Conservation (phyloP, 306 rosid species). For the Malus sieversii region DNA sequence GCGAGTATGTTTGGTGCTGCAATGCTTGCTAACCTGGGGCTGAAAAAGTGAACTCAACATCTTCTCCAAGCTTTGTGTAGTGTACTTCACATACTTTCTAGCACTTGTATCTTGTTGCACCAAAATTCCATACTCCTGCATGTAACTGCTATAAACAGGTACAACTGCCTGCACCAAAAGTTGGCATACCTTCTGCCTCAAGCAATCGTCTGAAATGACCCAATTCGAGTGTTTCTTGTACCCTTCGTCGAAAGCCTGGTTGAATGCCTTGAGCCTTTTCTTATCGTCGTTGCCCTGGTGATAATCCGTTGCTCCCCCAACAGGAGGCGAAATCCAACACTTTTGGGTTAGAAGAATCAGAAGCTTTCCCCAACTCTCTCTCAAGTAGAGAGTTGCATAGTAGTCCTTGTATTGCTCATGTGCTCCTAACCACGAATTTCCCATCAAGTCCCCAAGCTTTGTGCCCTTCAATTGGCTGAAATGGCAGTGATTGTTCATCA, state of each 20-base stretch:
- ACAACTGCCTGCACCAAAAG: slow-evolving; percentile 61
- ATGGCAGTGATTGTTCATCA: slow-evolving; percentile 93
- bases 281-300: slow-evolving; percentile 26
- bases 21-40: slow-evolving; percentile 26
- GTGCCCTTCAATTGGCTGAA: slow-evolving; percentile 57
- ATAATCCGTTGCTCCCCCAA: background rate
- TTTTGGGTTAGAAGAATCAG: slow-evolving; percentile 33
- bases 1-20: slow-evolving; percentile 27
- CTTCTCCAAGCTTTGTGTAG: slow-evolving; percentile 48
- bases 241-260: slow-evolving; percentile 46
- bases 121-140: slow-evolving; percentile 39
- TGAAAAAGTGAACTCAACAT: slow-evolving; percentile 50
- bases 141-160: slow-evolving; percentile 46
- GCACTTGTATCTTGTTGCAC: slow-evolving; percentile 44
- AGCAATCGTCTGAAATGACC: slow-evolving; percentile 46
- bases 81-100: slow-evolving; percentile 42
- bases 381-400: slow-evolving; percentile 66
- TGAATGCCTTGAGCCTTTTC: slow-evolving; percentile 50
- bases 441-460: slow-evolving; percentile 67
- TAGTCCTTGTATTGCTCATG: slow-evolving; percentile 77
- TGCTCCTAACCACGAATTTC: slow-evolving; percentile 70
- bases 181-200: slow-evolving; percentile 51
- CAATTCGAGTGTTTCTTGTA: slow-evolving; percentile 57
- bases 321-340: slow-evolving; percentile 22
- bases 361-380: slow-evolving; percentile 69